Conservation (phyloP, 768 basidiomycete species). For the Suillus lakei region DNA sequence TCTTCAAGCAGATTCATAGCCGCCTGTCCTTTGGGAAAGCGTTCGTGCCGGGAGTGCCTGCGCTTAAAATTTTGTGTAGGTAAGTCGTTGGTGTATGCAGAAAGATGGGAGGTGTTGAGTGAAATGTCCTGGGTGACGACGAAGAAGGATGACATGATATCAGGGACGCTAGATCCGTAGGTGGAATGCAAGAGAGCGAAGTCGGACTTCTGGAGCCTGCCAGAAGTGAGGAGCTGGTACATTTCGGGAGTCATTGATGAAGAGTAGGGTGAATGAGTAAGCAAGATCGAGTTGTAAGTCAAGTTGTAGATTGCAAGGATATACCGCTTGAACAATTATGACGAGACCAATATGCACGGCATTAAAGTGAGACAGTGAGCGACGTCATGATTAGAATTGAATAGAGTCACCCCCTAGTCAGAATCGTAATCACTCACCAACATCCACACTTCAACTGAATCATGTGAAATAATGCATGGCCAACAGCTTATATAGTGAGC, state of each 20-base stretch:
- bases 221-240: background rate
- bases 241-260: background rate
- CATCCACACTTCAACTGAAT: background rate
- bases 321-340: too few species aligned
- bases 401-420: background rate
- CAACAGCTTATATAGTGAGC: background rate
- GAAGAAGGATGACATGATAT: background rate
- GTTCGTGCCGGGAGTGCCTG: background rate
- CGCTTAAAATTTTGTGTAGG: background rate
- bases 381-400: constrained; percentile 3
- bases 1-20: background rate
- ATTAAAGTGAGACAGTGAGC: background rate
- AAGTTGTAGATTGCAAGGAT: background rate
- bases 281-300: background rate
- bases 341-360: background rate
- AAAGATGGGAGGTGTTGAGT: background rate
- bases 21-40: background rate
- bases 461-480: too few species aligned
- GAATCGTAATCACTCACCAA: constrained; percentile 1
- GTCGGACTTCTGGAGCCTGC: constrained; percentile 1
- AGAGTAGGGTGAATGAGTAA: background rate
- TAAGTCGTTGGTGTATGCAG: background rate
- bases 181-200: background rate
- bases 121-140: background rate
- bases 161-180: background rate